Conservation (phyloP, 202 grass and related monocot genomes). For the Schoenoplectus triqueter region DNA sequence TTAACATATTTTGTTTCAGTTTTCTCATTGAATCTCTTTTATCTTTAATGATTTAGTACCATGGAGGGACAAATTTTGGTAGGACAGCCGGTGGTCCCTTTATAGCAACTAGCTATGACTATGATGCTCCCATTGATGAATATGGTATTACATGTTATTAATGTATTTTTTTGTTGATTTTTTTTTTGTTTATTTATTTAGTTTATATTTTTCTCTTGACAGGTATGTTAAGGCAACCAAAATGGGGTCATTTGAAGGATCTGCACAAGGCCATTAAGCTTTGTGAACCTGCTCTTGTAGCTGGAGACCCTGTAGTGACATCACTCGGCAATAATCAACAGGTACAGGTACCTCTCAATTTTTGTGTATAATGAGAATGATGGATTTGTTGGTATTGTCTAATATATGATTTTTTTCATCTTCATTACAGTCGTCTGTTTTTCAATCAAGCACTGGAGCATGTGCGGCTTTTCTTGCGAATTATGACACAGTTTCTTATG, state of each 20-base stretch:
- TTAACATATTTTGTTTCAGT: constrained; percentile 27
- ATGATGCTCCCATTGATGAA: constrained; percentile 96
- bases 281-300: constrained; percentile 81
- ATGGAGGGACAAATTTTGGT: constrained; percentile 95
- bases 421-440: constrained; percentile 69
- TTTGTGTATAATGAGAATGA: constrained; percentile 25
- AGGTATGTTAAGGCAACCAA: constrained; percentile 96
- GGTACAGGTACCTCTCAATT: constrained; percentile 44
- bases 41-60: constrained; percentile 59
- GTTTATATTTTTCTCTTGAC: constrained; percentile 22
- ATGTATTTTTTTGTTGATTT: constrained; percentile 26
- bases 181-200: constrained; percentile 14
- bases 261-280: constrained; percentile 94
- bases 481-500: constrained; percentile 72
- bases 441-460: constrained; percentile 65
- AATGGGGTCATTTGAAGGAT: constrained; percentile 96
- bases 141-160: constrained; percentile 56
- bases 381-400: constrained; percentile 45
- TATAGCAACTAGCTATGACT: constrained; percentile 97
- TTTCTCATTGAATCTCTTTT: constrained; percentile 7
- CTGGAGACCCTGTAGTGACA: constrained; percentile 73
- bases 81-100: constrained; percentile 95
- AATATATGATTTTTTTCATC: constrained; percentile 38
- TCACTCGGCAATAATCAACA: constrained; percentile 78
- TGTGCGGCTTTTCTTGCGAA: constrained; percentile 96